Base-by-base conservation (phyloP, 305 asterid genomes). In the Plantago coronopus region DNA sequence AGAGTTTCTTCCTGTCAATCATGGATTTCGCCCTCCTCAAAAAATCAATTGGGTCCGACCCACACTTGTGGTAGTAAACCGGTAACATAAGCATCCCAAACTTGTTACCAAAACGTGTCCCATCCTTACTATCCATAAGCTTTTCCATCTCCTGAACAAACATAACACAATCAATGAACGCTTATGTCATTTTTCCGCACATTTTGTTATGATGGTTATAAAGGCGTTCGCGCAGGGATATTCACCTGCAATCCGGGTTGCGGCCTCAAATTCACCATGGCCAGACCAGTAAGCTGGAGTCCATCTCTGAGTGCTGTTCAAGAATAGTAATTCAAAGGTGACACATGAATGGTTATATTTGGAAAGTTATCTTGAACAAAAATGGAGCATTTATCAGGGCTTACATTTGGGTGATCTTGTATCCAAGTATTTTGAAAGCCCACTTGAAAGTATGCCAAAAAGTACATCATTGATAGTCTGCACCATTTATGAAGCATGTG, bases 211-310 rank as follows among this genome's bases (percentile, higher is more conserved):
- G 20, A 11, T 34, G 8, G 12, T 34, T 7, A 27, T 4, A 25
- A 48, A 55, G 17, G 25, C 0, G n/a, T 17, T 21, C 37, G 15
- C 8, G 3, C 2, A 23, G 12, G 17, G 13, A 34, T 43, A 29
- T 27, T 31, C 53, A 86, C 95, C 91, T 86, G 88, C 25, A 84
- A 62, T 38, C 88, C 95, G 19, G 76, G 37, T 37, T 78, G 84
- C 21, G 83, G 79, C 62, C 97, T 78, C 65, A 89, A 72, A 72
- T 89, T 89, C 22, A 83, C 86, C 95, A 89, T 89, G 25, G 88
- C 80, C 67, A 73, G 42, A 17, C 95, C 97, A 17, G 97, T 89
- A 54, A 90, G 69, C 60, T 75, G 85, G 54, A 62, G 62, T 61
- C 96, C 96, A 48, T 87, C 86, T 72, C 9, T 57, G 54, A 70